Conservation (phyloP, 768 basidiomycete species). For the Sarcodon sp. region DNA sequence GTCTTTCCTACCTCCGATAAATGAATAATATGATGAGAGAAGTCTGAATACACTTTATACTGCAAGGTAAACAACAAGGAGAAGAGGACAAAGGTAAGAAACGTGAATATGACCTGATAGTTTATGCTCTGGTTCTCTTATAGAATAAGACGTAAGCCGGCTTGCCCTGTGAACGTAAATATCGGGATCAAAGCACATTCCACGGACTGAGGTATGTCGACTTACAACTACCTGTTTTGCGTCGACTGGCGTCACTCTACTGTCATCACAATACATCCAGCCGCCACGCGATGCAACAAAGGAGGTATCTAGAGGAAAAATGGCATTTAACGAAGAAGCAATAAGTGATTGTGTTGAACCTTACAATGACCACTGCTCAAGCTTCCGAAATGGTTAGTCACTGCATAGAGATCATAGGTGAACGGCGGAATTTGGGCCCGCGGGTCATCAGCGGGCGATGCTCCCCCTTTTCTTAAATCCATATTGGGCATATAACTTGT, state of each 20-base stretch:
- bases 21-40: conserved; percentile 4
- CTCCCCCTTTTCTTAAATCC: conserved; percentile 18
- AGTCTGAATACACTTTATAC: conserved; percentile 3
- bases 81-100: background rate
- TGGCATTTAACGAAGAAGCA: background rate
- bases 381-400: conserved; percentile 94
- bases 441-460: conserved; percentile 70
- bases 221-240: conserved; percentile 76
- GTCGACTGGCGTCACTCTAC: conserved; percentile 63
- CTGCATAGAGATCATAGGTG: conserved; percentile 86
- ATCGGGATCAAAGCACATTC: conserved; percentile 3
- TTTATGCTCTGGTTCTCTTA: conserved; percentile 16
- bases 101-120: background rate
- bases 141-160: conserved; percentile 74
- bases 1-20: conserved; percentile 3
- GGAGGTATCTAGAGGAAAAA: conserved; percentile 62
- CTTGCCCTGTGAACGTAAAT: conserved; percentile 36
- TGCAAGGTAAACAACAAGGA: conserved; percentile 1
- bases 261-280: conserved; percentile 94
- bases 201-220: conserved; percentile 9
- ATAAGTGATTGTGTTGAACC: conserved; percentile 16
- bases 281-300: conserved; percentile 77
- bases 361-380: conserved; percentile 92
- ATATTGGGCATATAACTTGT: conserved; percentile 69
- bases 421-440: conserved; percentile 79